Evolutionary conservation across 2,329 filamentous ascomycete species (phyloP).

Genomic region (Penicillium sp.): DNA sequence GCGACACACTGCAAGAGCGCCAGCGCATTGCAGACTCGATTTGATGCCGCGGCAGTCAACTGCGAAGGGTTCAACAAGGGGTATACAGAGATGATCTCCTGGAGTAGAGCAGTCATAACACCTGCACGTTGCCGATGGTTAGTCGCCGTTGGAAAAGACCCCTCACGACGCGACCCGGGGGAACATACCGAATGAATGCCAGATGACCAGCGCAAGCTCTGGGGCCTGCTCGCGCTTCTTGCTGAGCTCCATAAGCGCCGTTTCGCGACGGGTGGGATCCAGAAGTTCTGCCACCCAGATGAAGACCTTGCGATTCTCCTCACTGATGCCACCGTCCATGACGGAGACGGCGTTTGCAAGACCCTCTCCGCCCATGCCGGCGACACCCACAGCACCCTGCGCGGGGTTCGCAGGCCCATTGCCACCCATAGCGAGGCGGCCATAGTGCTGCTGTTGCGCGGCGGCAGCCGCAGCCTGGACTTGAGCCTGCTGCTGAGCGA

Average conservation of each 20-base stretch:
- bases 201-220: constrained; percentile 89
- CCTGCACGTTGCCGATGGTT: constrained; percentile 51
- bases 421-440: constrained; percentile 65
- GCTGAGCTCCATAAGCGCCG: constrained; percentile 87
- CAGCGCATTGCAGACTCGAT: constrained; percentile 94
- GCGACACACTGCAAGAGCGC: constrained; percentile 95
- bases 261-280: constrained; percentile 80
- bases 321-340: constrained; percentile 66
- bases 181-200: constrained; percentile 90
- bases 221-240: constrained; percentile 99
- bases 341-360: constrained; percentile 33
- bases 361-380: constrained; percentile 47
- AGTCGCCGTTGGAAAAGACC: constrained; percentile 14
- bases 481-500: constrained; percentile 52
- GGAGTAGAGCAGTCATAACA: constrained; percentile 94
- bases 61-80: constrained; percentile 94
- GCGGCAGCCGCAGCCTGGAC: constrained; percentile 46
- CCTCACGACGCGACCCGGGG: constrained; percentile 12
- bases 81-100: constrained; percentile 99
- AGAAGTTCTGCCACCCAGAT: constrained; percentile 88
- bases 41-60: constrained; percentile 93
- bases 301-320: constrained; percentile 90
- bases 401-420: constrained; percentile 44
- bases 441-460: constrained; percentile 58
- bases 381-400: constrained; percentile 37